These are phyloP conservation scores for Beta corolliflora DNA, from an alignment of 179 eudicot genomes.

Conservation along the genomic window DNA sequence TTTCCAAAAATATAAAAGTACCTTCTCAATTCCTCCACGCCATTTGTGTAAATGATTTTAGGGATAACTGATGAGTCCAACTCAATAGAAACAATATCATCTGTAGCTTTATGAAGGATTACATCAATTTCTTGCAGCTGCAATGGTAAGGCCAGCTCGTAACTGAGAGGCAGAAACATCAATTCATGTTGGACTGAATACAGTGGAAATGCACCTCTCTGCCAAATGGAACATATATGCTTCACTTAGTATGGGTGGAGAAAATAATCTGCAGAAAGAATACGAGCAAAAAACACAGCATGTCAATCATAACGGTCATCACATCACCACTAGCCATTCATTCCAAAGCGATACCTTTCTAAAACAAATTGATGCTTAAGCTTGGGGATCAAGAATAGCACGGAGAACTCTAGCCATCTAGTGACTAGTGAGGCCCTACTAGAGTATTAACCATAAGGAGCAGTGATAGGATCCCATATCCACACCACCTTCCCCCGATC, in stretches of 20 bases:
- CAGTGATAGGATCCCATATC: not conserved
- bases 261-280: slow-evolving; percentile 22
- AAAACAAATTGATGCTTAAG: not conserved
- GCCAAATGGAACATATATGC: slow-evolving; percentile 43
- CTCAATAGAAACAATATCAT: slow-evolving; percentile 75
- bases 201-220: slow-evolving; percentile 85
- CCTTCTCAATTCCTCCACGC: slow-evolving; percentile 83
- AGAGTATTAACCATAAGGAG: too few relatives aligned
- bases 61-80: slow-evolving; percentile 52
- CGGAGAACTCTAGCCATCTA: not conserved
- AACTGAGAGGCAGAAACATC: slow-evolving; percentile 70
- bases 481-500: not conserved
- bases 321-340: not conserved
- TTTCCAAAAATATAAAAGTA: slow-evolving; percentile 21
- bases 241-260: slow-evolving; percentile 33
- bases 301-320: slow-evolving; percentile 14
- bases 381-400: not conserved
- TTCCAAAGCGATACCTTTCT: not conserved
- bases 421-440: not conserved
- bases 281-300: slow-evolving; percentile 9
- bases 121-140: slow-evolving; percentile 77
- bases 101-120: slow-evolving; percentile 95
- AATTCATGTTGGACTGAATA: slow-evolving; percentile 45
- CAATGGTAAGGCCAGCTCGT: slow-evolving; percentile 61
- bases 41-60: slow-evolving; percentile 56